A percentile compares a stretch with the other conserved stretches of the same genome.
phyloP scores from a whole-genome alignment of 2,329 filamentous ascomycete genomes.

The Pseudogymnoascus verrucosus region DNA sequence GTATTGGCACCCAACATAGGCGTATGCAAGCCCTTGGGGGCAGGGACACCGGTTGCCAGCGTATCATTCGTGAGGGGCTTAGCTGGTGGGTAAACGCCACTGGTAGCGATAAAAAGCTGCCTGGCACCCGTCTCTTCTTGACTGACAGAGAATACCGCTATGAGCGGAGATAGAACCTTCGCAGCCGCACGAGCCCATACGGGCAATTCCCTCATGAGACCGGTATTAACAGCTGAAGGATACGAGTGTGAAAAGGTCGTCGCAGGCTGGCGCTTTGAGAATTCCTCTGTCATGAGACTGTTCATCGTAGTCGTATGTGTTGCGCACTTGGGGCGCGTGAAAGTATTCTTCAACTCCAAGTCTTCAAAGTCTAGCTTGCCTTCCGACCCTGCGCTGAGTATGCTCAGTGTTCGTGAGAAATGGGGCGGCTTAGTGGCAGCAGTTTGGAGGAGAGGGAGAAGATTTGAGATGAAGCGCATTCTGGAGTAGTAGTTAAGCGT shows the following conservation, averaged over 20 bases:
- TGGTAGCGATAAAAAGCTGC: conserved; percentile 24
- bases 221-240: conserved; percentile 40
- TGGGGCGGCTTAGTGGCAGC: conserved; percentile 29
- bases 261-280: conserved; percentile 38
- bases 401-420: conserved; percentile 46
- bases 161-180: conserved; percentile 15
- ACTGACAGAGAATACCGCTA: conserved; percentile 14
- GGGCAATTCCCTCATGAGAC: conserved; percentile 29
- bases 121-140: conserved; percentile 22
- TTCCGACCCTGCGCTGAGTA: conserved; percentile 47
- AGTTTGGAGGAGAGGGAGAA: conserved; percentile 44
- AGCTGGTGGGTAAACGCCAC: conserved; percentile 21
- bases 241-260: conserved; percentile 42
- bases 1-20: not conserved
- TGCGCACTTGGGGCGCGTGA: conserved; percentile 17
- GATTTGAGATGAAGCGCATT: conserved; percentile 46
- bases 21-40: conserved; percentile 11
- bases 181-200: conserved; percentile 12
- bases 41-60: conserved; percentile 15
- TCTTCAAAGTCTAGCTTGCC: conserved; percentile 39
- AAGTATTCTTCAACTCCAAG: conserved; percentile 25
- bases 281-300: conserved; percentile 42
- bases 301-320: conserved; percentile 26
- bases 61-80: conserved; percentile 12
- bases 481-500: conserved; percentile 45